These are phyloP conservation scores for Thraustochytrium striatum DNA, from an alignment of 352 stramenopile genomes.

Conservation along the genomic window DNA sequence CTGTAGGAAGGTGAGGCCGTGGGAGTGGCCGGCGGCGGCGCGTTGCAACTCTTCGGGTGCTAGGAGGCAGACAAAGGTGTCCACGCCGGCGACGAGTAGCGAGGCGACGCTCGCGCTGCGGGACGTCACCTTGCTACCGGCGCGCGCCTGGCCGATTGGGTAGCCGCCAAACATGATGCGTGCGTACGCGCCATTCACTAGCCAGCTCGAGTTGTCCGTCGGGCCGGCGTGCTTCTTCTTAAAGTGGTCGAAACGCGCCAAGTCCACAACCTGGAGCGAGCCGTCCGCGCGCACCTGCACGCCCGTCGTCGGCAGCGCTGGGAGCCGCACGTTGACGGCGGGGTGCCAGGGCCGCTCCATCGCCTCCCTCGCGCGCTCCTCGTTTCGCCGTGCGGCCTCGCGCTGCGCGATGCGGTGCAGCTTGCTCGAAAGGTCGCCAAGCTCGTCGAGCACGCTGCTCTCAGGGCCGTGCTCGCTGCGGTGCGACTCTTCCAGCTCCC, in stretches of 20 bases:
- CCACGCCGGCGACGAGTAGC: conserved; percentile 65
- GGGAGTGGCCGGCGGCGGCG: conserved; percentile 33
- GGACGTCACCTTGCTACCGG: conserved; percentile 53
- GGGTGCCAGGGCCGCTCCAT: conserved; percentile 61
- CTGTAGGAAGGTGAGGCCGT: not conserved
- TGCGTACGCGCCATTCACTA: conserved; percentile 56
- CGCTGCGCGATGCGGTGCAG: not conserved
- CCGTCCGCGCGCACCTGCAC: conserved; percentile 56
- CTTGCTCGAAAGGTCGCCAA: conserved; percentile 11
- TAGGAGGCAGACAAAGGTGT: conserved; percentile 66
- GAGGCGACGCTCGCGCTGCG: conserved; percentile 63
- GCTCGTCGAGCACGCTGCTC: not conserved
- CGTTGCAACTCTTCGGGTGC: conserved; percentile 56
- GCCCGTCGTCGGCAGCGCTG: conserved; percentile 60
- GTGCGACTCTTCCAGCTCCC: not conserved
- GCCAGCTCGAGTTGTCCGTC: conserved; percentile 68
- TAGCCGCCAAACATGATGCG: conserved; percentile 64
- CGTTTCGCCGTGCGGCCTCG: not conserved
- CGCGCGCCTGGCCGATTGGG: conserved; percentile 58
- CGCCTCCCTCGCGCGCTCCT: not conserved
- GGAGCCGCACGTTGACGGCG: conserved; percentile 64
- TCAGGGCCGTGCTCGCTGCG: not conserved
- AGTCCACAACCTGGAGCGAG: conserved; percentile 62
- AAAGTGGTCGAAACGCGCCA: conserved; percentile 65
- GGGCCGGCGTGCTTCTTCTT: conserved; percentile 63